Evolutionary conservation across 306 rosid genomes (phyloP).

Genomic region (Fragaria vesca): DNA sequence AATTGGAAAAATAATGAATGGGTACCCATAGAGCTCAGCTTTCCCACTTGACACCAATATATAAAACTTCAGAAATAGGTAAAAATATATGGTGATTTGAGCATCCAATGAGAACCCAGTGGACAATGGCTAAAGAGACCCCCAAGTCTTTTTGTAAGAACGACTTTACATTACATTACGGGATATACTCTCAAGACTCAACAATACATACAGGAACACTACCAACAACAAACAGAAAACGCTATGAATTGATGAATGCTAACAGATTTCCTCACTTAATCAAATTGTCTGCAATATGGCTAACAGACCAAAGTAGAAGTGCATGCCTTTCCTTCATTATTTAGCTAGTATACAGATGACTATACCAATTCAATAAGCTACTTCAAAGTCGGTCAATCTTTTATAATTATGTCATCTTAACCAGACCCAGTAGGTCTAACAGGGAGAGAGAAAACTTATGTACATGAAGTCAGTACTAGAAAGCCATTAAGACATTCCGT

Average conservation of each 20-base stretch:
- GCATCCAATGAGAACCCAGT: too few relatives aligned
- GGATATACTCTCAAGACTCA: neutral
- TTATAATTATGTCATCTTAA: neutral
- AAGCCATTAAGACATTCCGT: neutral
- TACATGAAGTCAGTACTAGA: neutral
- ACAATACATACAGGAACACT: neutral
- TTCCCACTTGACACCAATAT: too few relatives aligned
- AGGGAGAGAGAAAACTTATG: neutral
- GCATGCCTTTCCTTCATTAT: conserved; percentile 3
- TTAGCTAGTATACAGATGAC: too few relatives aligned
- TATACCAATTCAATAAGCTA: neutral
- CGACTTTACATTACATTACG: too few relatives aligned
- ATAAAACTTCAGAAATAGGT: too few relatives aligned
- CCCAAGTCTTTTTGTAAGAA: too few relatives aligned
- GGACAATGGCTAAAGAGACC: too few relatives aligned
- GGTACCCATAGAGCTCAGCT: too few relatives aligned
- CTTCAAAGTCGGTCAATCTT: neutral
- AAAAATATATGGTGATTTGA: too few relatives aligned
- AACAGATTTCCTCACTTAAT: neutral
- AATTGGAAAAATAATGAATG: too few relatives aligned
- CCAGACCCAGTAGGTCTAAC: neutral
- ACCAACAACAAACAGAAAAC: neutral
- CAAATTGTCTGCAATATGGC: too few relatives aligned
- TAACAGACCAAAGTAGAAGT: neutral
- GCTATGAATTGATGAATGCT: neutral